Percentiles rank a stretch among this genome's conserved stretches.
Evolutionary conservation across 352 stramenopile genomes (phyloP).

Genomic region (Globisporangium paddicum): DNA sequence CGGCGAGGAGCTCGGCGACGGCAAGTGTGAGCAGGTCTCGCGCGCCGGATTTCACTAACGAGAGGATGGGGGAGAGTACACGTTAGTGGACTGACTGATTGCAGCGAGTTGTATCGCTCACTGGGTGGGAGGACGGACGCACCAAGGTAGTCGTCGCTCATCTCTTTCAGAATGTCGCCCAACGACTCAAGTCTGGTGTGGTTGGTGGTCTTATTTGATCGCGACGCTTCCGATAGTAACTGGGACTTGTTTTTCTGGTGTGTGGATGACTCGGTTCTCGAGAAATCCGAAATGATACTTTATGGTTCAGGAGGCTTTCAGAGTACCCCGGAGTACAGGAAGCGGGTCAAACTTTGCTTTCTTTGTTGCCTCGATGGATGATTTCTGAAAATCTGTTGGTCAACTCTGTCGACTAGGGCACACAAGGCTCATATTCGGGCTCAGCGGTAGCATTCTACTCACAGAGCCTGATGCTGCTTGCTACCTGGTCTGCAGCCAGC

Average conservation of each 20-base stretch:
- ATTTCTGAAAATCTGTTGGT: too few relatives aligned
- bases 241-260: background rate
- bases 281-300: background rate
- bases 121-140: too few relatives aligned
- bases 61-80: background rate
- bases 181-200: background rate
- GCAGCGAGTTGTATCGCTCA: too few relatives aligned
- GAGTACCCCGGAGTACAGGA: too few relatives aligned
- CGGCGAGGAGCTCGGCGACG: conserved; percentile 5
- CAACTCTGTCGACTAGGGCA: background rate
- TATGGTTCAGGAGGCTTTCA: background rate
- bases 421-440: background rate
- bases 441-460: conserved; percentile 25
- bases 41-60: conserved; percentile 7
- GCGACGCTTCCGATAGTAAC: background rate
- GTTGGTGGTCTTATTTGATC: background rate
- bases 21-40: conserved; percentile 10
- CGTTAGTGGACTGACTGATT: background rate
- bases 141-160: conserved; percentile 14
- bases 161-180: background rate
- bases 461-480: conserved; percentile 43
- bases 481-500: conserved; percentile 15
- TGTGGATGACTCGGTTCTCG: too few relatives aligned
- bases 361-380: too few relatives aligned
- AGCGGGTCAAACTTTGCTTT: too few relatives aligned